Base-by-base conservation (phyloP, 176 grass and related monocot genomes). In the Oryza longistaminata region DNA sequence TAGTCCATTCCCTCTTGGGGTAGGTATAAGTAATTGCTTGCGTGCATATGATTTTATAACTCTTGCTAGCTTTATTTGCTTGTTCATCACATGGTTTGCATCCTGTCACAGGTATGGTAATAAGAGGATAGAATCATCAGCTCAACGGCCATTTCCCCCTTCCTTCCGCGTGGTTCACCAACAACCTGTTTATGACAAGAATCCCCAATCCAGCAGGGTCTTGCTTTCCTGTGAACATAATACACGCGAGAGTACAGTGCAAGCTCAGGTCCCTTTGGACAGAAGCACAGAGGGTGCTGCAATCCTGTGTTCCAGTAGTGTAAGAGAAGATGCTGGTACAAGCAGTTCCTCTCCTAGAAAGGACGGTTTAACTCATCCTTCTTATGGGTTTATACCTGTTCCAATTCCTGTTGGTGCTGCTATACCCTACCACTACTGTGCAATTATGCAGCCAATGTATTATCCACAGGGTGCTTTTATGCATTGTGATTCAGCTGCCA, bases 381-480 rank as follows among this genome's bases (percentile, higher is more conserved):
- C 87, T 4, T 92, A 92, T 84, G 90, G 93, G 26, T 94, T 94
- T 82, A 76, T 96, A 71, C 85, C 93, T 82, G 37, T 96, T 88
- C 88, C 93, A 67, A 82, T 89, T 90, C 86, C 93, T 70, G 84
- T 92, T 17, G 72, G 81, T 83, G 73, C 88, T 81, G 79, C 72
- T 70, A 90, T 99, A 81, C 82, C 91, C 21, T 96, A 90, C 64
- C 93, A 88, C 25, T 99, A 91, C 35, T 71, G 72, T 81, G 61
- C 91, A 37, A 86, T 96, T 73, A 46, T 99, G 82, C 91, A 91
- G 21, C 88, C 92, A 6, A 80, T 94, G 64, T 96, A 90, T 79
- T 92, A 94, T 40, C 62, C 80, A 31, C 88, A 92, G 16, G 77
- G 66, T 83, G 77, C 85, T 81, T 81, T 78, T 64, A 76, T 86